Percentiles rank a stretch among this genome's conserved stretches.
Evolutionary conservation across 495 filamentous ascomycete species (phyloP).

Genomic region (Tuber borchii): DNA sequence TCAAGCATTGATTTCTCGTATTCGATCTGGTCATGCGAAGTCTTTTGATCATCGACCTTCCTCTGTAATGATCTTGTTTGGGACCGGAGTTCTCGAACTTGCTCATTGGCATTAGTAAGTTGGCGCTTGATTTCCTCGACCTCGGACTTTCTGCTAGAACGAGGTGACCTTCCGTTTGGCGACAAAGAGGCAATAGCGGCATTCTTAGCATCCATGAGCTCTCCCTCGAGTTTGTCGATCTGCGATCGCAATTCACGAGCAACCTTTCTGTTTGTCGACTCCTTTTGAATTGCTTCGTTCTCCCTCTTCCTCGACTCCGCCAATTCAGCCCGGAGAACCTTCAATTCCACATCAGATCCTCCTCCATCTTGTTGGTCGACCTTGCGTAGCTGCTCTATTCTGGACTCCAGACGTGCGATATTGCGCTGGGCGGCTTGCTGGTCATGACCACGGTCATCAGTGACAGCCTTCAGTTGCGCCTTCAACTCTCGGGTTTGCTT

Average conservation of each 20-base stretch:
- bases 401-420: constrained; percentile 36
- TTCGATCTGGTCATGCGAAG: constrained; percentile 43
- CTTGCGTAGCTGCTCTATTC: constrained; percentile 43
- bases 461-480: constrained; percentile 38
- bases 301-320: constrained; percentile 60
- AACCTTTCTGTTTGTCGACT: constrained; percentile 55
- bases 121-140: constrained; percentile 57
- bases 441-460: constrained; percentile 50
- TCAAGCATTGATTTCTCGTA: constrained; percentile 48
- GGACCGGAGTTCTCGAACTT: constrained; percentile 53
- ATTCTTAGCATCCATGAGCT: constrained; percentile 47
- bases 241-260: constrained; percentile 49
- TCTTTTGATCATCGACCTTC: constrained; percentile 37
- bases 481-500: constrained; percentile 41
- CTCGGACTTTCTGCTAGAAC: constrained; percentile 57
- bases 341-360: constrained; percentile 36
- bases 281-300: constrained; percentile 56
- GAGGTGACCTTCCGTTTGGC: constrained; percentile 41
- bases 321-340: constrained; percentile 42
- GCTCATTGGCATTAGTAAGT: constrained; percentile 56
- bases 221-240: constrained; percentile 49
- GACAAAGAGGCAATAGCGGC: constrained; percentile 44
- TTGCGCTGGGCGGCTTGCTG: constrained; percentile 48
- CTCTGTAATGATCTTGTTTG: constrained; percentile 45
- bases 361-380: constrained; percentile 42